These are phyloP conservation scores for Salvia splendens DNA, from an alignment of 257 asterid species.

Conservation along the genomic window DNA sequence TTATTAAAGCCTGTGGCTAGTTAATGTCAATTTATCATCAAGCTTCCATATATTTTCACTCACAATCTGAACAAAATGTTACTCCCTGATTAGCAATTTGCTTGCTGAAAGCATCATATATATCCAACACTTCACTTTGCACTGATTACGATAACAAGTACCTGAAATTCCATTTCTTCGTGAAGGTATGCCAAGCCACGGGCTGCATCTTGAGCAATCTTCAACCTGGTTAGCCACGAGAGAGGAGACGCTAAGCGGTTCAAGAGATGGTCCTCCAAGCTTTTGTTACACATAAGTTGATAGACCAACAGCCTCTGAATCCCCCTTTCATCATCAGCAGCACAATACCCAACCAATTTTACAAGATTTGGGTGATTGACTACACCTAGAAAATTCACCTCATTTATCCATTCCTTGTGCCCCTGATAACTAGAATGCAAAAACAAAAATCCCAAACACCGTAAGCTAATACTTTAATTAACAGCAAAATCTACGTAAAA, in stretches of 20 bases:
- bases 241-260: constrained; percentile 61
- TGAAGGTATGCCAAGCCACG: constrained; percentile 92
- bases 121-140: background rate
- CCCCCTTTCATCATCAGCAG: constrained; percentile 94
- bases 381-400: constrained; percentile 80
- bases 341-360: constrained; percentile 86
- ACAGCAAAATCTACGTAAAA: background rate
- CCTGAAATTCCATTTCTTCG: constrained; percentile 99
- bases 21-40: background rate
- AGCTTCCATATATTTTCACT: background rate
- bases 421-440: constrained; percentile 91
- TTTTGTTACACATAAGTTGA: constrained; percentile 81
- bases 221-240: constrained; percentile 70
- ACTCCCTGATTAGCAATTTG: background rate
- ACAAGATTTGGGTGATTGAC: constrained; percentile 89
- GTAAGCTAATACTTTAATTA: constrained; percentile 3
- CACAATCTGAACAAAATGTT: background rate
- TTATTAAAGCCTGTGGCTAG: background rate
- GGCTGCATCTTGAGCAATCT: constrained; percentile 91
- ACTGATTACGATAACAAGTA: constrained; percentile 12
- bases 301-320: constrained; percentile 90
- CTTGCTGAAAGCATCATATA: background rate
- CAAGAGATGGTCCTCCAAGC: constrained; percentile 87
- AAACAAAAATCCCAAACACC: constrained; percentile 24
- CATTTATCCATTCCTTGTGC: constrained; percentile 97